These are phyloP conservation scores for Podaxis pistillaris DNA, from an alignment of 768 basidiomycete genomes.

Conservation along the genomic window DNA sequence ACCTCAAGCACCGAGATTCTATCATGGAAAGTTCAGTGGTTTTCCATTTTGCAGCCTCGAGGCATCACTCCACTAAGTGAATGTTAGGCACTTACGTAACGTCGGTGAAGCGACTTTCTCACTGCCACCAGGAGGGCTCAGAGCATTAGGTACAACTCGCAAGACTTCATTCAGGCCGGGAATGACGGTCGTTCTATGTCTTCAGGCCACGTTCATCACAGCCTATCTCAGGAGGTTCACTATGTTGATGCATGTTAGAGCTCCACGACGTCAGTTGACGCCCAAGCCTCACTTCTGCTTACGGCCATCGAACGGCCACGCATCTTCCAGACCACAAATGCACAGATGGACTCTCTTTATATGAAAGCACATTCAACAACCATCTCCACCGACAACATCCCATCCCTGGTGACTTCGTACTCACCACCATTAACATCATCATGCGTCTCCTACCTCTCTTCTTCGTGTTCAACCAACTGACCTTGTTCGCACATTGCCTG, in stretches of 20 bases:
- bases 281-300: constrained; percentile 3
- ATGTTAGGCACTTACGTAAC: not conserved
- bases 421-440: not conserved
- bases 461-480: not conserved
- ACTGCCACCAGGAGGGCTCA: no score
- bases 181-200: not conserved
- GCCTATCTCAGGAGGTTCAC: not conserved
- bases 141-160: not conserved
- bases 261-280: constrained; percentile 4
- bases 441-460: constrained; percentile 3
- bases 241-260: constrained; percentile 12
- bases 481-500: not conserved
- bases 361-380: not conserved
- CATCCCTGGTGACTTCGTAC: not conserved
- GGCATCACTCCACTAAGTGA: not conserved
- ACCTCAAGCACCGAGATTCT: not conserved
- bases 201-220: not conserved
- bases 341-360: not conserved
- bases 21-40: not conserved
- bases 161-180: not conserved
- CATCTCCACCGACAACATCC: not conserved
- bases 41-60: not conserved
- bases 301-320: constrained; percentile 2
- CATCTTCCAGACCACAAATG: not conserved
- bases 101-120: not conserved